phyloP scores from a whole-genome alignment of 2,329 filamentous ascomycete species.

The Cercospora berteroae region DNA sequence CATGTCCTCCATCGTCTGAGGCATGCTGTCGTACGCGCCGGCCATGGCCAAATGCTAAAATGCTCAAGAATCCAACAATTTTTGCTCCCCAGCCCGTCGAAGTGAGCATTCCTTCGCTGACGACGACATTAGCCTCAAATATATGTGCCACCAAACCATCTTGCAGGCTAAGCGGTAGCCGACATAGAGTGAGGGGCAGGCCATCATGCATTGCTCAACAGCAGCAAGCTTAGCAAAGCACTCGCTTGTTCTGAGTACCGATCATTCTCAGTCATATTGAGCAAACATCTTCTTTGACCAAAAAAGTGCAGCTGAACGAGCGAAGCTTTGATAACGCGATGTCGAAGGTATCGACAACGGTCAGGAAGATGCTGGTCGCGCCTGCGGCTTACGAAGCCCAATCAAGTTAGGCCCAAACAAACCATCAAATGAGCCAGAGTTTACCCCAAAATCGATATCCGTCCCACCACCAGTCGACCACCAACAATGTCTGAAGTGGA shows the following conservation, averaged over 20 bases:
- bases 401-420: background rate
- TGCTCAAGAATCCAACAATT: background rate
- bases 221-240: background rate
- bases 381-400: background rate
- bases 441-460: background rate
- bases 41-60: background rate
- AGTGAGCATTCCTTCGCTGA: background rate
- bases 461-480: background rate
- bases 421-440: background rate
- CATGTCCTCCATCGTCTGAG: constrained; percentile 17
- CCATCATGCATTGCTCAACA: background rate
- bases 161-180: constrained; percentile 3
- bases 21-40: constrained; percentile 3
- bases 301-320: background rate
- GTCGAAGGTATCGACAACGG: background rate
- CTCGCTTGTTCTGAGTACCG: background rate
- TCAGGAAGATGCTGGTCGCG: background rate
- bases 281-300: background rate
- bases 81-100: background rate
- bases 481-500: constrained; percentile 16
- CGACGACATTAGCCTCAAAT: background rate
- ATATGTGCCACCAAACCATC: background rate
- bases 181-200: constrained; percentile 4
- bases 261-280: background rate
- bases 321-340: background rate